Conservation (phyloP, 2,329 filamentous ascomycete genomes). For the Xylariomycetidae sp. region DNA sequence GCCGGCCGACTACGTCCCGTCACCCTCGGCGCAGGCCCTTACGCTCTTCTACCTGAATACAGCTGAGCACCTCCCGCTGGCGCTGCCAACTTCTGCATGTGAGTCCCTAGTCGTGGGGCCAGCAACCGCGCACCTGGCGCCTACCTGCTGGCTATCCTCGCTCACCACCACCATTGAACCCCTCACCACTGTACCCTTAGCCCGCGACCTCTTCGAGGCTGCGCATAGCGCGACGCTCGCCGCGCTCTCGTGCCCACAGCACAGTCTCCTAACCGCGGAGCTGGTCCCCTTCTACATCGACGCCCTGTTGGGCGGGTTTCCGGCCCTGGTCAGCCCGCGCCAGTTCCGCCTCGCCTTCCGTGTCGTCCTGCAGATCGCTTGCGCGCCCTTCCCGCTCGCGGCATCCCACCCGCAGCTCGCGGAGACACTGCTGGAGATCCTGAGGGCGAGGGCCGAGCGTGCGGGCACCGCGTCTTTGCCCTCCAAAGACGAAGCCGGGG, state of each 20-base stretch:
- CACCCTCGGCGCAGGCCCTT: slow-evolving; percentile 65
- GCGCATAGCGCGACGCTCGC: slow-evolving; percentile 79
- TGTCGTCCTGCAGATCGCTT: slow-evolving; percentile 74
- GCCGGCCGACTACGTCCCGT: slow-evolving; percentile 42
- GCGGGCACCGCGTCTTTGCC: slow-evolving; percentile 36
- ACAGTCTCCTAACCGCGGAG: slow-evolving; percentile 61
- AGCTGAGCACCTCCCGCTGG: slow-evolving; percentile 73
- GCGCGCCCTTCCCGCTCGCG: slow-evolving; percentile 71
- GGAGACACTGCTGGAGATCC: slow-evolving; percentile 72
- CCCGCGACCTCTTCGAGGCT: slow-evolving; percentile 88
- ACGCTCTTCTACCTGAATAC: slow-evolving; percentile 86
- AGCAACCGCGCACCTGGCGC: slow-evolving; percentile 64
- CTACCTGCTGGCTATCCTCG: slow-evolving; percentile 19
- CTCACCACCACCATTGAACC: slow-evolving; percentile 39
- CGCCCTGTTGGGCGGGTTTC: slow-evolving; percentile 73
- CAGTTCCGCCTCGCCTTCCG: slow-evolving; percentile 88
- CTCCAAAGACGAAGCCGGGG: slow-evolving; percentile 15
- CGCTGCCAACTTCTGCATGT: slow-evolving; percentile 59
- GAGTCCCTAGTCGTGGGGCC: slow-evolving; percentile 70
- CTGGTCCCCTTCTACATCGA: slow-evolving; percentile 81
- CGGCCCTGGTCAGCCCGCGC: slow-evolving; percentile 67
- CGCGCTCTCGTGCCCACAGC: slow-evolving; percentile 73
- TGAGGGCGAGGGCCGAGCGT: slow-evolving; percentile 55
- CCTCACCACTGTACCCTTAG: too few relatives aligned
- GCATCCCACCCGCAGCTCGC: slow-evolving; percentile 70